phyloP scores from a whole-genome alignment of 352 stramenopile genomes.

The Phytophthora citrophthora region DNA sequence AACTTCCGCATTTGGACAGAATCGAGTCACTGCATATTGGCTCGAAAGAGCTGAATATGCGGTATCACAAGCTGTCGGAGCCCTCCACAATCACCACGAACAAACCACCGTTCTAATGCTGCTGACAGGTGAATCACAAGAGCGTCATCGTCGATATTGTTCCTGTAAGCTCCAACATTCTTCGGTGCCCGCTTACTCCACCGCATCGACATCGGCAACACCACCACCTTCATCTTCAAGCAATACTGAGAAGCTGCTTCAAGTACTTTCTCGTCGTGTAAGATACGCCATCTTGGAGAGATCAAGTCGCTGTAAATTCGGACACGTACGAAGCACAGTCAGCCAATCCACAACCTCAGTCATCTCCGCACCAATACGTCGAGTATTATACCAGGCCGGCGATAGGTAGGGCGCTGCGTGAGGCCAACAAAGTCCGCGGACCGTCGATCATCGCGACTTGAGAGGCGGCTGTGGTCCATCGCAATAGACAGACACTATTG shows the following conservation, averaged over 20 bases:
- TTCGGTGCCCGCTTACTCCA: constrained; percentile 46
- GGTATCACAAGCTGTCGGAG: constrained; percentile 54
- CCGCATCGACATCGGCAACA: constrained; percentile 47
- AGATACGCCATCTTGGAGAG: constrained; percentile 61
- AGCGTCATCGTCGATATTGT: constrained; percentile 34
- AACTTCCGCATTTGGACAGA: constrained; percentile 58
- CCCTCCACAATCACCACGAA: constrained; percentile 31
- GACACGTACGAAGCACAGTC: constrained; percentile 43
- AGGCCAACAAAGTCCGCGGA: too few species aligned
- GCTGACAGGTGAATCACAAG: constrained; percentile 35
- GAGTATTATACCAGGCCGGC: too few species aligned
- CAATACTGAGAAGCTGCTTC: constrained; percentile 45
- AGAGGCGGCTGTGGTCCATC: too few species aligned
- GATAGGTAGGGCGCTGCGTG: too few species aligned
- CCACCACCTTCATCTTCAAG: constrained; percentile 50
- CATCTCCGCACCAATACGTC: too few species aligned
- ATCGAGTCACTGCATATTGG: constrained; percentile 48
- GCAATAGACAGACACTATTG: too few species aligned
- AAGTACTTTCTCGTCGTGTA: constrained; percentile 44
- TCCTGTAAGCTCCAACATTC: constrained; percentile 23
- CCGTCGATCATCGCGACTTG: too few species aligned
- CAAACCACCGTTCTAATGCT: constrained; percentile 51
- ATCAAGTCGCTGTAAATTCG: constrained; percentile 58
- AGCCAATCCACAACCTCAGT: too few species aligned
- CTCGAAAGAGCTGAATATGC: constrained; percentile 42